Base-by-base conservation (phyloP, 2,329 filamentous ascomycete genomes). In the Ophiostoma novo-ulmi region DNA sequence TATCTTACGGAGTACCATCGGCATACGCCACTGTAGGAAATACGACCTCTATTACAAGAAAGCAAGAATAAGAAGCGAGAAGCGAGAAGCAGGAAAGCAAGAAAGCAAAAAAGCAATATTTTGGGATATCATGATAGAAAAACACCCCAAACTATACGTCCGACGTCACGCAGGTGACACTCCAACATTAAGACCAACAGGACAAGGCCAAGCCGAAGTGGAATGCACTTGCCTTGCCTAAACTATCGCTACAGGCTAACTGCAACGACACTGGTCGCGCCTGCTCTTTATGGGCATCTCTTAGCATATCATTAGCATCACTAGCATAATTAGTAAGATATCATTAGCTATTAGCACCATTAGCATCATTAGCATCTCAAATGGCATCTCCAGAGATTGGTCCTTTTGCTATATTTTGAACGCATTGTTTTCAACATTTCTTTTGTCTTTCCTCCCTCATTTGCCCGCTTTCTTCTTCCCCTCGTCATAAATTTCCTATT, bases 91-190 rank as follows among this genome's bases (percentile, higher is more conserved):
- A 31, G 31, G 31, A 31, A 31, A 31, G 31, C 31, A 31, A 4
- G 31, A 31, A 31, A 31, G 31, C 31, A 31, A 55, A n/a, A 17
- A 48, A 31, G 31, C 31, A 31, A 26, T 26, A 26, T 26, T 26
- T 26, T 26, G 26, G 26, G 3, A 31, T 31, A 31, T 31, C 31
- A 31, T 31, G 31, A 31, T 31, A 31, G 31, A 31, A 31, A 31
- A 31, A 31, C 31, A 3, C 31, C 31, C 31, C 31, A 31, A 31
- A 31, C 31, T 31, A 31, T 3, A 44, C 14, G 52, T 17, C 44
- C n/a, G 22, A 58, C 22, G 52, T 58, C 52, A 58, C 52, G 52
- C 52, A 58, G 52, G 52, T 58, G 52, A 58, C 22, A 58, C 52
- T 0, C 52, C 52, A 58, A 58, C 52, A 26, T 7, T n/a, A 48